Evolutionary conservation across 2,329 filamentous ascomycete genomes (phyloP).

Genomic region (Neocatenulostroma microsporum): DNA sequence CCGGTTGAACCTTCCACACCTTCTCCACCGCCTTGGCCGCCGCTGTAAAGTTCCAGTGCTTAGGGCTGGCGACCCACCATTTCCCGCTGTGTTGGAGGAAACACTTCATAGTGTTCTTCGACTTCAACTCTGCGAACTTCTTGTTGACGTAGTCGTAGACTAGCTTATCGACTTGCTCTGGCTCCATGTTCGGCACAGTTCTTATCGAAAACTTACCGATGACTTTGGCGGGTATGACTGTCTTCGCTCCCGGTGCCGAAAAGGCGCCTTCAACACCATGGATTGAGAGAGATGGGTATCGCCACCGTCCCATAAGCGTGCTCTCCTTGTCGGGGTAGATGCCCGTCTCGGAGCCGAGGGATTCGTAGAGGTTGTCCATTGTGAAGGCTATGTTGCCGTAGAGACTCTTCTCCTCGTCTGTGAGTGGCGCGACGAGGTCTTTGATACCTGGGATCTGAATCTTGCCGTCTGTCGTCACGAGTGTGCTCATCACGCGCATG

Average conservation of each 20-base stretch:
- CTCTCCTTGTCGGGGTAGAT: constrained; percentile 83
- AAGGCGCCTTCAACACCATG: constrained; percentile 96
- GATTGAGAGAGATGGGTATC: constrained; percentile 85
- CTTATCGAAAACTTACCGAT: constrained; percentile 97
- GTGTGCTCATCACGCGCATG: constrained; percentile 67
- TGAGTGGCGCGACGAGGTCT: constrained; percentile 85
- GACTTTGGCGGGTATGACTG: constrained; percentile 96
- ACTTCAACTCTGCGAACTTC: constrained; percentile 75
- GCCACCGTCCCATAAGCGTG: constrained; percentile 93
- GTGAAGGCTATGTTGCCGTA: constrained; percentile 89
- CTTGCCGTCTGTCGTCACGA: constrained; percentile 85
- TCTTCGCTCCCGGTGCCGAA: constrained; percentile 89
- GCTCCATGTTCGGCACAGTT: constrained; percentile 96
- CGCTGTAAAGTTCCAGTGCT: constrained; percentile 97
- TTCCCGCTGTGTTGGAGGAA: constrained; percentile 84
- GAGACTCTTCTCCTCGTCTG: constrained; percentile 75
- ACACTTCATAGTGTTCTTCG: constrained; percentile 84
- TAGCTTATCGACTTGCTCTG: constrained; percentile 73
- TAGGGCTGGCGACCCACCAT: constrained; percentile 97
- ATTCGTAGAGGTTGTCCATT: constrained; percentile 92
- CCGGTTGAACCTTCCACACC: constrained; percentile 87
- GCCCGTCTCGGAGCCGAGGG: constrained; percentile 77
- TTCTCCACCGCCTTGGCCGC: constrained; percentile 93
- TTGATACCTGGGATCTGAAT: constrained; percentile 91
- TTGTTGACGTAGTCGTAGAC: constrained; percentile 79